Evolutionary conservation across 2,329 filamentous ascomycete genomes (phyloP).

Genomic region (Aaosphaeria arxii): DNA sequence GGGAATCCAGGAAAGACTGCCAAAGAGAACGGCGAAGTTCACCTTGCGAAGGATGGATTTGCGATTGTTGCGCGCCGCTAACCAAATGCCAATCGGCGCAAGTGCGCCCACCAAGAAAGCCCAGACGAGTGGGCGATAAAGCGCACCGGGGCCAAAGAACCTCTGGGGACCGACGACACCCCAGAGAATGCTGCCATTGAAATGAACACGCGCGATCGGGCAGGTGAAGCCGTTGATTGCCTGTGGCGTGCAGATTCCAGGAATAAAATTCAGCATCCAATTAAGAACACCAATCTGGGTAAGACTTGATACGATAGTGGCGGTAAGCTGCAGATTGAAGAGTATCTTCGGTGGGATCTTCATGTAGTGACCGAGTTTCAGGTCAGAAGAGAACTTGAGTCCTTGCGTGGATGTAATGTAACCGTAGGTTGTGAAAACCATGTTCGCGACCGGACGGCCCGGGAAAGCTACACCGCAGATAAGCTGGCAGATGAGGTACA

Average conservation of each 20-base stretch:
- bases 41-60: conserved; percentile 69
- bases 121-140: conserved; percentile 76
- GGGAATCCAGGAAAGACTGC: conserved; percentile 81
- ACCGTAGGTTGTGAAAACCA: conserved; percentile 90
- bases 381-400: conserved; percentile 82
- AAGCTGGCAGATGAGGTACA: conserved; percentile 83
- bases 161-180: conserved; percentile 79
- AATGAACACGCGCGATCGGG: conserved; percentile 82
- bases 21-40: conserved; percentile 80
- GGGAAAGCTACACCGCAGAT: conserved; percentile 81
- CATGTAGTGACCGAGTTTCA: conserved; percentile 87
- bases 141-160: conserved; percentile 74
- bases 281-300: conserved; percentile 84
- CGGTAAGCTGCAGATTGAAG: conserved; percentile 74
- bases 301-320: conserved; percentile 71
- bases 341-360: conserved; percentile 78
- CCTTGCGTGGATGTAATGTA: conserved; percentile 87
- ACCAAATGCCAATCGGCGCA: conserved; percentile 71
- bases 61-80: conserved; percentile 58
- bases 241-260: conserved; percentile 70
- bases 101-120: conserved; percentile 76
- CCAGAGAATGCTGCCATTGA: conserved; percentile 88
- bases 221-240: conserved; percentile 89
- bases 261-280: conserved; percentile 82
- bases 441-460: conserved; percentile 82